phyloP scores from a whole-genome alignment of 106 monocot species.

The Hemerocallis citrina region DNA sequence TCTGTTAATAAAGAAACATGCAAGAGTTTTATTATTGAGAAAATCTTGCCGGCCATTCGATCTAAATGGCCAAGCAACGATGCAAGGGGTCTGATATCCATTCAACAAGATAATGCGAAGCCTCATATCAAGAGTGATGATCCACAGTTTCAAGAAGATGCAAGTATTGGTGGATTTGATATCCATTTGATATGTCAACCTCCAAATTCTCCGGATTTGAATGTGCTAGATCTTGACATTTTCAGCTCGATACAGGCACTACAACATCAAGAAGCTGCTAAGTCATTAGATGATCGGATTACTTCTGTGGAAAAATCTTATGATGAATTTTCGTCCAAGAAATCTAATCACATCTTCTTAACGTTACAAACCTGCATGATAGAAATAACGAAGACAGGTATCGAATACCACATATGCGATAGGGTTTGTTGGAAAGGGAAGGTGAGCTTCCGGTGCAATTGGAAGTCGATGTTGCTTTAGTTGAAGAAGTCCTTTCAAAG shows the following conservation, averaged over 20 bases:
- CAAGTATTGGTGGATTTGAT: not conserved
- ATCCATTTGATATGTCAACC: not conserved
- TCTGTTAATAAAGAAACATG: no score
- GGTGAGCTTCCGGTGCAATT: not conserved
- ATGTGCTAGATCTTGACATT: not conserved
- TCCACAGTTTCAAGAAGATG: not conserved
- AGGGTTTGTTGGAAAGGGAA: not conserved
- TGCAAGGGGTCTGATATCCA: not conserved
- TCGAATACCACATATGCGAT: not conserved
- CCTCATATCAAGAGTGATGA: not conserved
- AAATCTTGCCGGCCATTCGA: not conserved
- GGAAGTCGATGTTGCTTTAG: no score
- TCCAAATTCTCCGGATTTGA: not conserved
- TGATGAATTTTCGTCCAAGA: not conserved
- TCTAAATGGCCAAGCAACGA: not conserved
- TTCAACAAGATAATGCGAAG: slow-evolving; percentile 4
- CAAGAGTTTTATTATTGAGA: not conserved
- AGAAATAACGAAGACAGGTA: not conserved
- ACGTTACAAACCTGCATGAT: not conserved
- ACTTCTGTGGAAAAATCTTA: not conserved
- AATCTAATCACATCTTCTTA: not conserved
- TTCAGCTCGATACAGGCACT: not conserved
- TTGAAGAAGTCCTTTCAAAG: no score
- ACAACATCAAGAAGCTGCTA: not conserved
- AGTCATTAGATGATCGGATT: not conserved